Evolutionary conservation across 176 grass and related monocot genomes (phyloP).

Genomic region (Oryza officinalis): DNA sequence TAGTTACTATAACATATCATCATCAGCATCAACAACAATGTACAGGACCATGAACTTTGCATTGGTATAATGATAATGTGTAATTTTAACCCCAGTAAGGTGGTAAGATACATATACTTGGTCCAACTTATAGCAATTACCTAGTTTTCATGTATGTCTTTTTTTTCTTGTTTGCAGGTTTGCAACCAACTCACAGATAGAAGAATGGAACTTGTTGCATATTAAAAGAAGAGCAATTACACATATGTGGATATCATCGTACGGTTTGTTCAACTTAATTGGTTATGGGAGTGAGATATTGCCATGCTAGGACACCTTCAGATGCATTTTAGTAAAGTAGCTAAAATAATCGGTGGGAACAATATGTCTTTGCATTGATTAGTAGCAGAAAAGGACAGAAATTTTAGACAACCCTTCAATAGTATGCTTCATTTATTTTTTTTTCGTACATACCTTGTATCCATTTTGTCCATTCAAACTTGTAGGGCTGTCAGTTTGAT

Average conservation of each 20-base stretch:
- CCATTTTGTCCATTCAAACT: conserved; percentile 61
- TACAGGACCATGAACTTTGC: background rate
- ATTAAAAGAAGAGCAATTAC: background rate
- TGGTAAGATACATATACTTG: background rate
- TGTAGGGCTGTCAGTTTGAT: conserved; percentile 33
- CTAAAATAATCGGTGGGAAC: background rate
- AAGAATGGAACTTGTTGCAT: too few species aligned
- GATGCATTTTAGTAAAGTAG: background rate
- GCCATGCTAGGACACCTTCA: background rate
- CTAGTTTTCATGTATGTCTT: background rate
- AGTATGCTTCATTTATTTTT: background rate
- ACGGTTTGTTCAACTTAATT: background rate
- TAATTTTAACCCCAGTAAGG: background rate
- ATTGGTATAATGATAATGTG: background rate
- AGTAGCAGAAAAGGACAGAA: background rate
- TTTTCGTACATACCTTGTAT: conserved; percentile 55
- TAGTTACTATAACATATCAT: background rate
- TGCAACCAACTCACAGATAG: too few species aligned
- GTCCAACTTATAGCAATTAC: background rate
- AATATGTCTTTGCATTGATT: background rate
- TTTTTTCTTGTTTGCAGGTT: too few species aligned
- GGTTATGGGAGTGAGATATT: background rate
- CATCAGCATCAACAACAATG: background rate
- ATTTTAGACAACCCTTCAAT: background rate
- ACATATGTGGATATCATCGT: background rate